Percentiles rank a stretch among this genome's conserved stretches.
phyloP scores from a whole-genome alignment of 1,284 basidiomycete species.

The Psilocybe mexicana region DNA sequence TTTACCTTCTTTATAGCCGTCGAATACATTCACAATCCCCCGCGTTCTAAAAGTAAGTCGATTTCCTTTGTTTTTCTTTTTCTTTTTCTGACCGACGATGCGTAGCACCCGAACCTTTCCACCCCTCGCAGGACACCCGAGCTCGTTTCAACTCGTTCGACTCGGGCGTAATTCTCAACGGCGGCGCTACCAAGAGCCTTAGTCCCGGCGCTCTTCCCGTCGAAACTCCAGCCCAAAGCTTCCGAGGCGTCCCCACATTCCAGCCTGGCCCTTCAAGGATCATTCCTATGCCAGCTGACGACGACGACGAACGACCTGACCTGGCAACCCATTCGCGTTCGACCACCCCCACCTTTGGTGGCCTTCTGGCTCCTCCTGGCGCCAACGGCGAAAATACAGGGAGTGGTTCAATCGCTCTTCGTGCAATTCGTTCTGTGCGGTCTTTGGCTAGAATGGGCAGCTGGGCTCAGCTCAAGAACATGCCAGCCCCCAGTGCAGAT shows the following conservation, averaged over 20 bases:
- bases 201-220: not conserved
- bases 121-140: slow-evolving; percentile 31
- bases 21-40: slow-evolving; percentile 29
- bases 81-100: not conserved
- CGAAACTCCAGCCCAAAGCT: not conserved
- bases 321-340: slow-evolving; percentile 4
- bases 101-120: slow-evolving; percentile 50
- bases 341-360: slow-evolving; percentile 33
- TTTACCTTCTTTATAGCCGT: slow-evolving; percentile 18
- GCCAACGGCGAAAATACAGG: not conserved
- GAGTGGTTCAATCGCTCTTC: slow-evolving; percentile 67
- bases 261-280: not conserved
- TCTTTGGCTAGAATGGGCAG: slow-evolving; percentile 70
- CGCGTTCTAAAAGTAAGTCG: slow-evolving; percentile 37
- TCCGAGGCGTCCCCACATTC: not conserved
- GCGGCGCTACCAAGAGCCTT: slow-evolving; percentile 2
- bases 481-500: slow-evolving; percentile 31
- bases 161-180: slow-evolving; percentile 51
- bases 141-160: slow-evolving; percentile 67
- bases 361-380: slow-evolving; percentile 38
- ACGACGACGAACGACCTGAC: not conserved
- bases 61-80: not conserved
- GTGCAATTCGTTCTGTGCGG: slow-evolving; percentile 73
- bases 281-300: slow-evolving; percentile 18
- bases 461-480: slow-evolving; percentile 60